These are phyloP conservation scores for Xylaria nigripes DNA, from an alignment of 495 filamentous ascomycete species.

Conservation along the genomic window DNA sequence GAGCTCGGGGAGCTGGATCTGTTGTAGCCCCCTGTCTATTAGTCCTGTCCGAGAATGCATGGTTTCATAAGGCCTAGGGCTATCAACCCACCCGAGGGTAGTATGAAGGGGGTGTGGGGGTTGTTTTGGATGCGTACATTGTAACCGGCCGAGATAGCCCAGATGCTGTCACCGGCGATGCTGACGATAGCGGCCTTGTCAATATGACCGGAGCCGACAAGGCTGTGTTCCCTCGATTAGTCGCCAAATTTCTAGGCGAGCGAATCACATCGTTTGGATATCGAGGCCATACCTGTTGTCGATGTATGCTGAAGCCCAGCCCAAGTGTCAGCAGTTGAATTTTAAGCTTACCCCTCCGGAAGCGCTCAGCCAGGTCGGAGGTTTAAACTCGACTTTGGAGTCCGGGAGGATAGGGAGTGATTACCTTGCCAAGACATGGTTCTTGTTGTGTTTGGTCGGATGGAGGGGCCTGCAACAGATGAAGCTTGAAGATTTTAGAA, in stretches of 20 bases:
- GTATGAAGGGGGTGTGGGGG: conserved; percentile 3
- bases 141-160: conserved; percentile 68
- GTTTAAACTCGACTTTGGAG: neutral
- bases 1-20: conserved; percentile 56
- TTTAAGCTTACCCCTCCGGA: conserved; percentile 12
- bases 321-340: conserved; percentile 25
- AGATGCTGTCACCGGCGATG: conserved; percentile 68
- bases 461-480: neutral
- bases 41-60: neutral
- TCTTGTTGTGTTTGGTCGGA: conserved; percentile 12
- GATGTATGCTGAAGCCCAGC: conserved; percentile 37
- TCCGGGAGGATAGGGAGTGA: neutral
- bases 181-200: conserved; percentile 86
- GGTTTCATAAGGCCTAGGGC: neutral
- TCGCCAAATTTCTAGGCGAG: neutral
- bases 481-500: neutral
- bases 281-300: conserved; percentile 36
- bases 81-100: neutral
- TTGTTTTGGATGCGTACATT: conserved; percentile 45
- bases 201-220: conserved; percentile 74
- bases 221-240: conserved; percentile 42
- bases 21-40: neutral
- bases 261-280: neutral
- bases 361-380: conserved; percentile 30
- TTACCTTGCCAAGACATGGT: conserved; percentile 55